Evolutionary conservation across 371 early-diverging fungal species (phyloP).

Genomic region (Haplosporangium sp.): DNA sequence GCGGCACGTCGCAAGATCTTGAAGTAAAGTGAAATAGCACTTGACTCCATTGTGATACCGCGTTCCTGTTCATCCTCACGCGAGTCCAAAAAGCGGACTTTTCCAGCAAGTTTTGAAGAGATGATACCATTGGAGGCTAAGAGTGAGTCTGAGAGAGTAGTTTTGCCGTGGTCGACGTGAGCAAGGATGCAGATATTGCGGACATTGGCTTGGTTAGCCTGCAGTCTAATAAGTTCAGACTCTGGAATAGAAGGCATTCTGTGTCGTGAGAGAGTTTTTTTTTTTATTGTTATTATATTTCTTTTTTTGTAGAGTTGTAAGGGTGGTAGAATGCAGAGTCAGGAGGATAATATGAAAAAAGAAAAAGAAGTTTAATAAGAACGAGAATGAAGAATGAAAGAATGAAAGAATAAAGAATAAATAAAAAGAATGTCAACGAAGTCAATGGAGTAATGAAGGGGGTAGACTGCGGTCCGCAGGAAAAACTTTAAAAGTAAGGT

Average conservation of each 20-base stretch:
- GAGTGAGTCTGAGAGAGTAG: constrained; percentile 98
- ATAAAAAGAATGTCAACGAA: background rate
- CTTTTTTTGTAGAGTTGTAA: background rate
- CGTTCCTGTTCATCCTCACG: constrained; percentile 99
- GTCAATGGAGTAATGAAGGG: background rate
- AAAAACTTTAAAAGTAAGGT: too few species aligned
- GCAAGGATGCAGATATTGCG: constrained; percentile 98
- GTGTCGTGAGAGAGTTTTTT: too few species aligned
- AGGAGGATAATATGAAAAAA: background rate
- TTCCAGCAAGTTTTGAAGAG: constrained; percentile 95
- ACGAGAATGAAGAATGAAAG: background rate
- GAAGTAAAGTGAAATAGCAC: constrained; percentile 94
- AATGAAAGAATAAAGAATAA: background rate
- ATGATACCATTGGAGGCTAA: constrained; percentile 98
- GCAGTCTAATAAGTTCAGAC: constrained; percentile 62
- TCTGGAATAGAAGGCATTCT: constrained; percentile 51
- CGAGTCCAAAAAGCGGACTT: constrained; percentile 98
- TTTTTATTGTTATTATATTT: background rate
- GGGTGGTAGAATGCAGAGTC: background rate
- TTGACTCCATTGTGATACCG: constrained; percentile 99
- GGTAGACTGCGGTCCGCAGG: background rate
- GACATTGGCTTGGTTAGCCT: constrained; percentile 74
- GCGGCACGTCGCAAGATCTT: constrained; percentile 66
- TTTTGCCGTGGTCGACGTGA: constrained; percentile 99
- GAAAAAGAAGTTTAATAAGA: background rate